Percentiles rank a stretch among this genome's conserved stretches.
phyloP scores from a whole-genome alignment of 2,329 filamentous ascomycete species.

The Ascochyta fabae region DNA sequence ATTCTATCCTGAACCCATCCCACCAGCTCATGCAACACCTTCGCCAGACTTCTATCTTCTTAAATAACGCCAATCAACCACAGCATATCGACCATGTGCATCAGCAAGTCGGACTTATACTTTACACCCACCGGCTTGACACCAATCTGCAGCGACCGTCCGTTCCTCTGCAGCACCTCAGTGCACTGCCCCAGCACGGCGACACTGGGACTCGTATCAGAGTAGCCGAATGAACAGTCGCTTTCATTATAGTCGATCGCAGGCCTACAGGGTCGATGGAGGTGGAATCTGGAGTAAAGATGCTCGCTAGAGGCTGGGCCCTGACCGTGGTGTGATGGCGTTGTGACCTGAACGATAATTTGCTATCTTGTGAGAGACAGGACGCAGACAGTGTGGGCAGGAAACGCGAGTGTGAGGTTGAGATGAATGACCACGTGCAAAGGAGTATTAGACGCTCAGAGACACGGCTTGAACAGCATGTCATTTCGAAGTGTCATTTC shows the following conservation, averaged over 20 bases:
- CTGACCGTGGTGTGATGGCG: too few relatives aligned
- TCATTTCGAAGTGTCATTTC: not conserved
- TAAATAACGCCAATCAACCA: slow-evolving; percentile 23
- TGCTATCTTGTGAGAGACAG: too few relatives aligned
- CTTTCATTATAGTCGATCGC: slow-evolving; percentile 15
- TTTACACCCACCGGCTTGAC: slow-evolving; percentile 26
- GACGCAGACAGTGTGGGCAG: too few relatives aligned
- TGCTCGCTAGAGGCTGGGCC: too few relatives aligned
- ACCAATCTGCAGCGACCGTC: slow-evolving; percentile 21
- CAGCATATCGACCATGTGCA: slow-evolving; percentile 23
- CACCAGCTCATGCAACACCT: slow-evolving; percentile 24
- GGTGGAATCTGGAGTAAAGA: slow-evolving; percentile 4
- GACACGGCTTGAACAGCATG: too few relatives aligned
- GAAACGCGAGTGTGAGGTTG: too few relatives aligned
- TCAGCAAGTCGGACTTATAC: slow-evolving; percentile 22
- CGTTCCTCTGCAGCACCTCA: slow-evolving; percentile 26
- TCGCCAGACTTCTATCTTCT: slow-evolving; percentile 21
- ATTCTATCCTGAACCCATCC: slow-evolving; percentile 18
- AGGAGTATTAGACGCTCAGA: too few relatives aligned
- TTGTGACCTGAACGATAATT: too few relatives aligned
- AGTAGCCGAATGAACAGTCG: slow-evolving; percentile 13
- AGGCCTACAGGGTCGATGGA: slow-evolving; percentile 10
- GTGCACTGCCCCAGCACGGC: slow-evolving; percentile 21
- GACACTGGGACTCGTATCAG: slow-evolving; percentile 19
- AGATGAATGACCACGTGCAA: too few relatives aligned